phyloP scores from a whole-genome alignment of 2,329 filamentous ascomycete species.

The Colletotrichum sublineola region DNA sequence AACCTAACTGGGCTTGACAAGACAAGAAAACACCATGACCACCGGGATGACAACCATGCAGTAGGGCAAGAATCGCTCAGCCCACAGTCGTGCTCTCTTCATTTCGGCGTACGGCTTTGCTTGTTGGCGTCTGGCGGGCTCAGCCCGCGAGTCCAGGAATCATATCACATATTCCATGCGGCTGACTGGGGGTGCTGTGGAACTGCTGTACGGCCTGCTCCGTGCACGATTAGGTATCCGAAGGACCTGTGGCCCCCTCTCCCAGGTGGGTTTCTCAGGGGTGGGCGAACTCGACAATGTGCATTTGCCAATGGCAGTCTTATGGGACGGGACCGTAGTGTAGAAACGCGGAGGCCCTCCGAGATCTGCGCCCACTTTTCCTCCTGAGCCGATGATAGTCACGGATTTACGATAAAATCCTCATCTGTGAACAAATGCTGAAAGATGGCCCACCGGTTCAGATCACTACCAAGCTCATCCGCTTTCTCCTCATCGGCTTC shows the following conservation, averaged over 20 bases:
- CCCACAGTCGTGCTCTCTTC: neutral
- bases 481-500: neutral
- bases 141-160: neutral
- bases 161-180: conserved; percentile 19
- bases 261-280: neutral
- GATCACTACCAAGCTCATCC: neutral
- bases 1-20: too few species aligned
- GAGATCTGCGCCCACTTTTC: conserved; percentile 16
- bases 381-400: neutral
- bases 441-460: neutral
- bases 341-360: conserved; percentile 8
- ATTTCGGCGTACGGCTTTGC: neutral
- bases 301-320: conserved; percentile 16
- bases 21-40: too few species aligned
- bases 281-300: conserved; percentile 16
- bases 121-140: conserved; percentile 5
- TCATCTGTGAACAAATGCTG: neutral
- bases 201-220: conserved; percentile 22
- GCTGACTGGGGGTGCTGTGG: conserved; percentile 26
- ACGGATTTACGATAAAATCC: neutral
- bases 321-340: conserved; percentile 1
- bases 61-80: neutral
- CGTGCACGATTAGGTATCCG: conserved; percentile 18
- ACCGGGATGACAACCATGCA: neutral
- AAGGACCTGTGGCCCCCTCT: neutral